Percentiles rank a stretch among this genome's conserved stretches.
phyloP scores from a whole-genome alignment of 768 basidiomycete species.

The Naganishia vaughanmartiniae region DNA sequence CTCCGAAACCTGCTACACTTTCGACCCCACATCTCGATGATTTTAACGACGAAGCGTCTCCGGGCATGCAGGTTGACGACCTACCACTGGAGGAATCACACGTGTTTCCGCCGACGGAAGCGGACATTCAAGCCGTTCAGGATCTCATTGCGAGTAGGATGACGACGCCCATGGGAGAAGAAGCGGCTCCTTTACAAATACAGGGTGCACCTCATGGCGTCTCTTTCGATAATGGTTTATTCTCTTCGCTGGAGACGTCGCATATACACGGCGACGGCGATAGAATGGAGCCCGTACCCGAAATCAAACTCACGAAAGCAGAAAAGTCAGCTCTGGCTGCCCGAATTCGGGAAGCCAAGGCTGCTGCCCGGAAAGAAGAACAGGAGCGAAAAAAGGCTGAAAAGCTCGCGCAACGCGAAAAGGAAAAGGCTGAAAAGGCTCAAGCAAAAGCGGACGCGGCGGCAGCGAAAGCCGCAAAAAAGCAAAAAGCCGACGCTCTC shows the following conservation, averaged over 20 bases:
- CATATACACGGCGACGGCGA: background rate
- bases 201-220: background rate
- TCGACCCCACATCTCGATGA: background rate
- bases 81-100: background rate
- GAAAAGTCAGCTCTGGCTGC: constrained; percentile 20
- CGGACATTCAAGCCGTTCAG: constrained; percentile 18
- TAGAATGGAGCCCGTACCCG: background rate
- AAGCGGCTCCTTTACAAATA: background rate
- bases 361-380: constrained; percentile 21
- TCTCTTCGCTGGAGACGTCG: background rate
- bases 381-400: constrained; percentile 20
- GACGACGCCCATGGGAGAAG: constrained; percentile 2
- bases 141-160: constrained; percentile 10
- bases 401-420: constrained; percentile 19
- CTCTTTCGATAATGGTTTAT: constrained; percentile 1
- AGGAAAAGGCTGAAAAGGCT: constrained; percentile 34
- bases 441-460: constrained; percentile 35
- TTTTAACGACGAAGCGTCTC: constrained; percentile 6
- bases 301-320: constrained; percentile 21
- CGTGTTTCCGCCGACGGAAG: constrained; percentile 7
- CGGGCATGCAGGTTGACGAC: background rate
- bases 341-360: constrained; percentile 21
- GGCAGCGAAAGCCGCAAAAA: constrained; percentile 34
- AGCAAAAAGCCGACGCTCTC: constrained; percentile 23
- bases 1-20: background rate